These are phyloP conservation scores for Saturnispora diversa DNA, from an alignment of 805 yeast genomes.

Conservation along the genomic window DNA sequence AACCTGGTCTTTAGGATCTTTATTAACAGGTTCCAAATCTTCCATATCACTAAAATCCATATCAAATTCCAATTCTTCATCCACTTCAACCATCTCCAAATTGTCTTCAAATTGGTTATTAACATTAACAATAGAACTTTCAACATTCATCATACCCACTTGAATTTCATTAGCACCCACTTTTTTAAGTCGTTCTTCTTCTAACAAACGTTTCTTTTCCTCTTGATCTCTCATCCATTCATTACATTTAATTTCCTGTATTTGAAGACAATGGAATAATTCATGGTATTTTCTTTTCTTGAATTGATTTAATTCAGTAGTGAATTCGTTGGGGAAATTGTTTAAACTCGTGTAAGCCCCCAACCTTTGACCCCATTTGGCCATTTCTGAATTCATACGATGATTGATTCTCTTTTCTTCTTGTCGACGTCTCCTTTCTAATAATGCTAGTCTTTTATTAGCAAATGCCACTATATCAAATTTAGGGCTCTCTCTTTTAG, in stretches of 20 bases:
- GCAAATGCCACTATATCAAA: constrained; percentile 58
- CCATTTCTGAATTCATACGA: constrained; percentile 29
- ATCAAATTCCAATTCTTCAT: constrained; percentile 12
- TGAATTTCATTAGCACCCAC: constrained; percentile 18
- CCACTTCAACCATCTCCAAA: constrained; percentile 22
- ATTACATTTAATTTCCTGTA: constrained; percentile 24
- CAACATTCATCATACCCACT: constrained; percentile 14
- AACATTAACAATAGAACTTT: neutral
- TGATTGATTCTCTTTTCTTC: constrained; percentile 29
- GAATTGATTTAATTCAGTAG: constrained; percentile 16
- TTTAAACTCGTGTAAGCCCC: constrained; percentile 26
- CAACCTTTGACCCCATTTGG: constrained; percentile 25
- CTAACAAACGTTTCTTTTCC: constrained; percentile 23
- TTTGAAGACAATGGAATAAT: constrained; percentile 24
- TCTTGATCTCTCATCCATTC: constrained; percentile 23
- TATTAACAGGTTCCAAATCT: constrained; percentile 4
- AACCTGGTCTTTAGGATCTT: neutral
- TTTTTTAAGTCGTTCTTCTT: constrained; percentile 17
- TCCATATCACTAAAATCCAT: constrained; percentile 11
- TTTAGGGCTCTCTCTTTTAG: constrained; percentile 10
- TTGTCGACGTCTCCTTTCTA: constrained; percentile 29
- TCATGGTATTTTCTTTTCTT: constrained; percentile 18
- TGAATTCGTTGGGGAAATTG: constrained; percentile 20
- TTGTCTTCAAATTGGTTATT: constrained; percentile 21
- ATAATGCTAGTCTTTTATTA: constrained; percentile 33